phyloP scores from a whole-genome alignment of 345 rosid species.

The Ceriops zippeliana region DNA sequence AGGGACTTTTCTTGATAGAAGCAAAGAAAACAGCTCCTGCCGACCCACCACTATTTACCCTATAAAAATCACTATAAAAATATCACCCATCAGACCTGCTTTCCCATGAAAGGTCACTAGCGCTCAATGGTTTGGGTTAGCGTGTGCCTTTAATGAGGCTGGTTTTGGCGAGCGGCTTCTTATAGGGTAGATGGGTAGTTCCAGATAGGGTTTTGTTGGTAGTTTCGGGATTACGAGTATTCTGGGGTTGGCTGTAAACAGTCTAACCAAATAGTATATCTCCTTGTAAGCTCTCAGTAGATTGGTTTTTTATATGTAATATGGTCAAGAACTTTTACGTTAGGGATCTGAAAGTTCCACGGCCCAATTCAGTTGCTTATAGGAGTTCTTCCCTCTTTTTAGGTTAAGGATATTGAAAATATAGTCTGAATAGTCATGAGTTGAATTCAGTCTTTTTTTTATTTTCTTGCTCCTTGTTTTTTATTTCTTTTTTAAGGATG shows the following conservation, averaged over 20 bases:
- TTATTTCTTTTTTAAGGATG: too few relatives aligned
- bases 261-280: not conserved
- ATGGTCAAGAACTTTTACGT: not conserved
- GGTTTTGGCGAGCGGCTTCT: too few relatives aligned
- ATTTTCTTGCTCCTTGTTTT: too few relatives aligned
- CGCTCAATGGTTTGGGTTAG: not conserved
- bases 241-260: not conserved
- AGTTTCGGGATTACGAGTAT: not conserved
- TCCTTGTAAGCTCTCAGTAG: not conserved
- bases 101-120: conserved; percentile 1
- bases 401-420: too few relatives aligned
- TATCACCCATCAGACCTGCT: not conserved
- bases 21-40: not conserved
- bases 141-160: not conserved
- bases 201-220: not conserved
- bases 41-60: conserved; percentile 8
- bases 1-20: not conserved
- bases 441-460: too few relatives aligned
- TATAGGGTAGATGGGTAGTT: not conserved
- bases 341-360: not conserved
- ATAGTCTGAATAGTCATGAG: too few relatives aligned
- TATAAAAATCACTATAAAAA: not conserved
- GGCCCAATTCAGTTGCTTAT: not conserved
- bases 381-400: too few relatives aligned
- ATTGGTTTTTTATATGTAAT: not conserved